Percentiles rank a stretch among this genome's conserved stretches.
Conservation (phyloP, 192 early-diverging fungal species). For the Umbelopsis isabellina region DNA sequence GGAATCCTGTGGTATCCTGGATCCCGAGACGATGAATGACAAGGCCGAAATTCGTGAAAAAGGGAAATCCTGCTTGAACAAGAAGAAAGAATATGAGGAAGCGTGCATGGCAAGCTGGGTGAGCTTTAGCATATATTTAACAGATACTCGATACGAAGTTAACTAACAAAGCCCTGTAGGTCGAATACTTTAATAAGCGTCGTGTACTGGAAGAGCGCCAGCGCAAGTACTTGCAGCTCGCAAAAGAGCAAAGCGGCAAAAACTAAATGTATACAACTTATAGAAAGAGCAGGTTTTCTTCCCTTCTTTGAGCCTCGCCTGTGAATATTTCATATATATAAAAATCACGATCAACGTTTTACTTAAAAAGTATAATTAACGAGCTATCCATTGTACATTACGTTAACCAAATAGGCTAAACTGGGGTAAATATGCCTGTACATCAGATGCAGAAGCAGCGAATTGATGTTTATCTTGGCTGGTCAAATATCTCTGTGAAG, state of each 20-base stretch:
- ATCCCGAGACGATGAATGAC: slow-evolving; percentile 51
- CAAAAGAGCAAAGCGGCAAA: slow-evolving; percentile 38
- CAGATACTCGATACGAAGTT: neutral
- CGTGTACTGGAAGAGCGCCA: slow-evolving; percentile 54
- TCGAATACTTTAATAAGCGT: slow-evolving; percentile 62
- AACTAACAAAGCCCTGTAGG: slow-evolving; percentile 29
- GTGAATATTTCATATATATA: slow-evolving; percentile 74
- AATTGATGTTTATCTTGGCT: neutral
- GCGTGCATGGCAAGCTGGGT: slow-evolving; percentile 79
- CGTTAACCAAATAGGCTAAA: neutral
- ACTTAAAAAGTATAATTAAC: slow-evolving; percentile 48
- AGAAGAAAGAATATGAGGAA: slow-evolving; percentile 59
- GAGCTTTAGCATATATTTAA: slow-evolving; percentile 2
- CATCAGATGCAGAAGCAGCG: neutral
- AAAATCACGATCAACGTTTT: slow-evolving; percentile 66
- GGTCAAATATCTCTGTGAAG: no score
- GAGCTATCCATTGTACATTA: neutral
- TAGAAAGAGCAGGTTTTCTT: slow-evolving; percentile 43
- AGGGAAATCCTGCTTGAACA: slow-evolving; percentile 49
- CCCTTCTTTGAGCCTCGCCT: slow-evolving; percentile 61
- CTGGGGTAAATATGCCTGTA: neutral
- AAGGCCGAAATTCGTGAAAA: slow-evolving; percentile 44
- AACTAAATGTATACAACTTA: neutral
- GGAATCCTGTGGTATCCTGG: slow-evolving; percentile 60
- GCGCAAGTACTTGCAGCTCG: slow-evolving; percentile 49